phyloP scores from a whole-genome alignment of 257 asterid species.

The Scutellaria galericulata region DNA sequence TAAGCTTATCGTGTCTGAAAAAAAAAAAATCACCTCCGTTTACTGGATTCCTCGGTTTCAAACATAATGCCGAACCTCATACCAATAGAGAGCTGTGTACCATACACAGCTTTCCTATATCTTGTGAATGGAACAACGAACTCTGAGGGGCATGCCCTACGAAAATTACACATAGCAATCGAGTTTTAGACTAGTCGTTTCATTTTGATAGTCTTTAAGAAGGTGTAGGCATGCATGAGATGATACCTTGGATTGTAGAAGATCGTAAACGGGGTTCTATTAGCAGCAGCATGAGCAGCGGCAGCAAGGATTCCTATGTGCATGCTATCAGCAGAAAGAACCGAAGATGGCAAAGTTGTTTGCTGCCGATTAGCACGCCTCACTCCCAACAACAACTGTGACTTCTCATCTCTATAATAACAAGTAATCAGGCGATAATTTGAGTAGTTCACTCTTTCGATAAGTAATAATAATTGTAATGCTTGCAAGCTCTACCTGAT shows the following conservation, averaged over 20 bases:
- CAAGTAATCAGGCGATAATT: not conserved
- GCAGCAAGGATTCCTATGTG: constrained; percentile 98
- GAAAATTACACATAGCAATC: constrained; percentile 1
- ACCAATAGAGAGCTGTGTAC: constrained; percentile 79
- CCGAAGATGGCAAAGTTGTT: constrained; percentile 85
- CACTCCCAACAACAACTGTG: constrained; percentile 86
- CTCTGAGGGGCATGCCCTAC: constrained; percentile 94
- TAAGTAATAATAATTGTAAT: not conserved
- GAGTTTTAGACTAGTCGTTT: not conserved
- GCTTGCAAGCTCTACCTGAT: constrained; percentile 58
- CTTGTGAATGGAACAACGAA: constrained; percentile 81
- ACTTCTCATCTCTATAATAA: constrained; percentile 74
- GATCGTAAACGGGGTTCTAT: constrained; percentile 77
- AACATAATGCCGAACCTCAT: constrained; percentile 99
- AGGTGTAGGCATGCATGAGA: not conserved
- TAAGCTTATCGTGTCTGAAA: not conserved
- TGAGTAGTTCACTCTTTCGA: not conserved
- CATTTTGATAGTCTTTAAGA: not conserved
- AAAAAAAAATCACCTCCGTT: constrained; percentile 64
- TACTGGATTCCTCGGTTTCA: constrained; percentile 94
- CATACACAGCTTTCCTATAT: constrained; percentile 69
- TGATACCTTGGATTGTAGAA: constrained; percentile 91
- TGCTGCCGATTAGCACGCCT: constrained; percentile 92
- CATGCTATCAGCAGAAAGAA: constrained; percentile 98
- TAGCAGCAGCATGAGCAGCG: constrained; percentile 98